A percentile compares a stretch with the other conserved stretches of the same genome.
Evolutionary conservation across 192 early-diverging fungal genomes (phyloP).

Genomic region (Entomortierella parvispora): DNA sequence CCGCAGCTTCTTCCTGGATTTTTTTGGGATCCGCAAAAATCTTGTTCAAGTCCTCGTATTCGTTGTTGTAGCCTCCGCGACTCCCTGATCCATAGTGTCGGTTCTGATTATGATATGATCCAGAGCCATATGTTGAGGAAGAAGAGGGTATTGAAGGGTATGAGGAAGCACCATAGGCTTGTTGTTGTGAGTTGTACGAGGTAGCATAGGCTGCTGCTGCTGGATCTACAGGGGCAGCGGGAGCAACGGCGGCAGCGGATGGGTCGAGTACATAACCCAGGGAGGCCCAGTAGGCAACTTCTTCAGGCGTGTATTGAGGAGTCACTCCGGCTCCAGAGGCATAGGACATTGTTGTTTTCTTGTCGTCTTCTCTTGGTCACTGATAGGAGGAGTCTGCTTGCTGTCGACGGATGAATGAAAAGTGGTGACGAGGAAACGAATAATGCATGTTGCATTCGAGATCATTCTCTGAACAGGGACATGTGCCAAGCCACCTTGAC

Average conservation of each 20-base stretch:
- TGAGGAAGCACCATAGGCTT: not conserved
- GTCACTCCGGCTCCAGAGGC: not conserved
- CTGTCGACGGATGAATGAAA: not conserved
- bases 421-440: no score
- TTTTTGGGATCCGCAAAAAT: conserved; percentile 50
- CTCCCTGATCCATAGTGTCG: not conserved
- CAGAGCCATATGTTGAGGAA: not conserved
- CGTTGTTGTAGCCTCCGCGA: conserved; percentile 12
- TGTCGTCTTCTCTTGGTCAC: not conserved
- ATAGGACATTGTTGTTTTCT: conserved; percentile 17
- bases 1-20: conserved; percentile 35
- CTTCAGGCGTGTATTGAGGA: conserved; percentile 32
- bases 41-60: conserved; percentile 45
- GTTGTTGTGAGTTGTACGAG: conserved; percentile 12
- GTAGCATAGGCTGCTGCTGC: not conserved
- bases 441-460: not conserved
- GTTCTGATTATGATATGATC: not conserved
- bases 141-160: conserved; percentile 15
- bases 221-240: not conserved
- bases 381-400: not conserved
- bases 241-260: conserved; percentile 5
- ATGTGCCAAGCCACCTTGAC: not conserved
- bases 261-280: conserved; percentile 39
- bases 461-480: not conserved
- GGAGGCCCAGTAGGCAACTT: conserved; percentile 52